Conservation (phyloP, 805 yeast genomes). For the Candida xyloterini region DNA sequence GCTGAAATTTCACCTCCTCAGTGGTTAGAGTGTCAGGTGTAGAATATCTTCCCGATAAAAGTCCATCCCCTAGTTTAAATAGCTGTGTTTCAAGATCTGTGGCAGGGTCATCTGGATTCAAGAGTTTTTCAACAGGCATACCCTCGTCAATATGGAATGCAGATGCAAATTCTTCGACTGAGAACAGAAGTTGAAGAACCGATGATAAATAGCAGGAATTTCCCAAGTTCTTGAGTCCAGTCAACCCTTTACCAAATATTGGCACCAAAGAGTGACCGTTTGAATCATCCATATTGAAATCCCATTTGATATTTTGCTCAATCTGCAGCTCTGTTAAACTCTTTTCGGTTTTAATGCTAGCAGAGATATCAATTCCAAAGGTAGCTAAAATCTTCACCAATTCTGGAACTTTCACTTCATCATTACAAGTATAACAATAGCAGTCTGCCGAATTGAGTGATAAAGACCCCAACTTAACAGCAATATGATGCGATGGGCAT, state of each 20-base stretch:
- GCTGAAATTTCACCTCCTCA: slow-evolving; percentile 52
- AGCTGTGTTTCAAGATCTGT: slow-evolving; percentile 71
- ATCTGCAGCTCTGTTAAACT: slow-evolving; percentile 83
- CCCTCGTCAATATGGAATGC: slow-evolving; percentile 38
- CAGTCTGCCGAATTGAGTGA: slow-evolving; percentile 78
- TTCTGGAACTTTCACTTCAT: slow-evolving; percentile 76
- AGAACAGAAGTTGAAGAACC: slow-evolving; percentile 68
- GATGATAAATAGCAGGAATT: slow-evolving; percentile 90
- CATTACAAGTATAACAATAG: slow-evolving; percentile 85
- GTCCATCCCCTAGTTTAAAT: slow-evolving; percentile 75
- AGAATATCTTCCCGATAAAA: slow-evolving; percentile 71
- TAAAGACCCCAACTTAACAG: slow-evolving; percentile 87
- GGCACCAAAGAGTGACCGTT: slow-evolving; percentile 64
- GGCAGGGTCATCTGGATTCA: slow-evolving; percentile 49
- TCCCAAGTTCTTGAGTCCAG: slow-evolving; percentile 88
- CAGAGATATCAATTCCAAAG: slow-evolving; percentile 64
- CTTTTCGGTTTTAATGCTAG: slow-evolving; percentile 74
- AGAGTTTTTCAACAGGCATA: slow-evolving; percentile 32
- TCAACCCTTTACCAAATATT: slow-evolving; percentile 70
- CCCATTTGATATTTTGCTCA: slow-evolving; percentile 93
- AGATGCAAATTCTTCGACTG: slow-evolving; percentile 38
- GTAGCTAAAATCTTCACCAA: slow-evolving; percentile 45
- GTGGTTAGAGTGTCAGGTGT: slow-evolving; percentile 45
- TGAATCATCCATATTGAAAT: slow-evolving; percentile 73
- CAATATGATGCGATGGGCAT: slow-evolving; percentile 64